A percentile compares a stretch with the other conserved stretches of the same genome.
These are phyloP conservation scores for Rhynchospora tenuis DNA, from an alignment of 176 grass and related monocot genomes.

Conservation along the genomic window DNA sequence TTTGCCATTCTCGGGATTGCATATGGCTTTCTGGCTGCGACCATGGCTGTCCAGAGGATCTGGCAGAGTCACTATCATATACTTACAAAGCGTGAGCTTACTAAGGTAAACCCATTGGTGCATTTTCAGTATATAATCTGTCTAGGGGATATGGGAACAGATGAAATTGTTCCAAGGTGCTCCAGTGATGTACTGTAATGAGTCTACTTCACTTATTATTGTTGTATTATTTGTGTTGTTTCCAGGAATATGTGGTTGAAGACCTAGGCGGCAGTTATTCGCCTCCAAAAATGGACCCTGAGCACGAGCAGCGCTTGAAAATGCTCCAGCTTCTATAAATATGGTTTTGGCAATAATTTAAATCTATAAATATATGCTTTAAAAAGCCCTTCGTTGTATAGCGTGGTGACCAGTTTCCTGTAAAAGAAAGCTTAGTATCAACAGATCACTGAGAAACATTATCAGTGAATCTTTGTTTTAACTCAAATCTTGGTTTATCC, in stretches of 20 bases:
- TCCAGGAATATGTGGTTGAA: slow-evolving; percentile 90
- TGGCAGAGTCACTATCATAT: slow-evolving; percentile 99
- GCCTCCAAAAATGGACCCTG: slow-evolving; percentile 66
- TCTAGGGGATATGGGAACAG: background rate
- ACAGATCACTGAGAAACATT: background rate
- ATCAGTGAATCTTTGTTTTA: background rate
- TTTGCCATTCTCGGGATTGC: slow-evolving; percentile 91
- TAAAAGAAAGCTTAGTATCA: background rate
- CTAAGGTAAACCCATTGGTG: slow-evolving; percentile 46
- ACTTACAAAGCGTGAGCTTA: slow-evolving; percentile 91
- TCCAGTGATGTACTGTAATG: background rate
- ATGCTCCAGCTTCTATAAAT: slow-evolving; percentile 78
- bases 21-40: slow-evolving; percentile 79
- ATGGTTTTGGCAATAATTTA: background rate
- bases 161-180: background rate
- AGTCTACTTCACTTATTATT: background rate
- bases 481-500: background rate
- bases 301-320: slow-evolving; percentile 77
- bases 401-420: background rate
- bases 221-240: background rate
- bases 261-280: slow-evolving; percentile 76
- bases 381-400: slow-evolving; percentile 9
- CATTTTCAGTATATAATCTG: background rate
- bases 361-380: background rate
- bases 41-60: slow-evolving; percentile 88